A percentile compares a stretch with the other conserved stretches of the same genome.
These are phyloP conservation scores for Debaryomyces nepalensis DNA, from an alignment of 1,139 yeast species.

Conservation along the genomic window DNA sequence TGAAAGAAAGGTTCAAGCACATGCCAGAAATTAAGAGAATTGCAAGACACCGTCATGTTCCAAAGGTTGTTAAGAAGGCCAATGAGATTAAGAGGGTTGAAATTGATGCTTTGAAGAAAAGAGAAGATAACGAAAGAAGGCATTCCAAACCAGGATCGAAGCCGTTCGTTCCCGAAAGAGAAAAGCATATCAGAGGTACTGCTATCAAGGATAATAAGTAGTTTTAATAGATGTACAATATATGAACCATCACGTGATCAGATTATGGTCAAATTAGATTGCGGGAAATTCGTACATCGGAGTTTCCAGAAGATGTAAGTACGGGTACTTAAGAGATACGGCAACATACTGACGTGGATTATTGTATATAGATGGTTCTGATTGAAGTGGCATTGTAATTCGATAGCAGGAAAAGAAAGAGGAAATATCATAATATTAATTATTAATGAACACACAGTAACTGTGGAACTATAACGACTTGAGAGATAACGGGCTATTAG, in stretches of 20 bases:
- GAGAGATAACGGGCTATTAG: too few species aligned
- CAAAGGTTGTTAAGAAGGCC: constrained; percentile 84
- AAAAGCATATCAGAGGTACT: constrained; percentile 83
- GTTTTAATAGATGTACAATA: background rate
- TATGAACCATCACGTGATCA: constrained; percentile 7
- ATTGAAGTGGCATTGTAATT: constrained; percentile 1
- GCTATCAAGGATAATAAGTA: constrained; percentile 57
- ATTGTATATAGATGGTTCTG: constrained; percentile 1
- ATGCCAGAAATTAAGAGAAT: constrained; percentile 97
- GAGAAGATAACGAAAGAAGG: constrained; percentile 81
- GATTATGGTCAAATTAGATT: constrained; percentile 12
- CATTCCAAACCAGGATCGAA: constrained; percentile 73
- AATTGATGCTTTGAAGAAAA: constrained; percentile 69
- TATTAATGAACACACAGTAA: constrained; percentile 2
- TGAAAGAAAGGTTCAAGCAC: constrained; percentile 89
- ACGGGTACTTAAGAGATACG: background rate
- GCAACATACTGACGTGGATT: background rate
- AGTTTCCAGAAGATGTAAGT: constrained; percentile 1
- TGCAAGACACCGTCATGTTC: constrained; percentile 89
- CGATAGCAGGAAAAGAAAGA: background rate
- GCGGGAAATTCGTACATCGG: constrained; percentile 9
- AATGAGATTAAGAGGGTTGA: constrained; percentile 82
- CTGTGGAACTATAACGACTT: too few species aligned
- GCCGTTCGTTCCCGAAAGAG: constrained; percentile 71
- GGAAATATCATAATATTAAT: background rate